phyloP scores from a whole-genome alignment of 1,139 yeast genomes.

The Entelexis paramagnoliae region DNA sequence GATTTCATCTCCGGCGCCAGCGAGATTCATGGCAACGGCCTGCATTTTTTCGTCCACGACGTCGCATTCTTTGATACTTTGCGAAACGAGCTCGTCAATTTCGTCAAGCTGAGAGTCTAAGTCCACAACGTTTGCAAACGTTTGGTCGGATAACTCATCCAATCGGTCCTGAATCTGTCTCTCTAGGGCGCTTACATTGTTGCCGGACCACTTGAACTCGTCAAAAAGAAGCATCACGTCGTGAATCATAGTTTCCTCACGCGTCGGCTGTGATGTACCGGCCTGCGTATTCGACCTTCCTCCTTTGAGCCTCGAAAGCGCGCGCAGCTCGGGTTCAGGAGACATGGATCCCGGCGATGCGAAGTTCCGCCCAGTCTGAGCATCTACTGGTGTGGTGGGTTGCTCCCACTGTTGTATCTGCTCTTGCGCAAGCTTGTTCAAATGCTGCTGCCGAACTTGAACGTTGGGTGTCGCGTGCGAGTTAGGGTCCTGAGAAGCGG shows the following conservation, averaged over 20 bases:
- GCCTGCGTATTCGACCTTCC: neutral
- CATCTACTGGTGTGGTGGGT: neutral
- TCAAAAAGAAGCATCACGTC: constrained; percentile 18
- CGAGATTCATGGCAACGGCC: constrained; percentile 48
- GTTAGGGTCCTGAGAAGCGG: neutral
- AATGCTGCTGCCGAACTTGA: neutral
- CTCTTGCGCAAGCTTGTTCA: constrained; percentile 2
- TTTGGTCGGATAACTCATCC: constrained; percentile 41
- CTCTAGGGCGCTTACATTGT: constrained; percentile 48
- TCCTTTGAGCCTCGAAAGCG: neutral
- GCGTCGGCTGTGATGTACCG: neutral
- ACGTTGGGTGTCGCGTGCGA: neutral
- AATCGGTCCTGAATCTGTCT: constrained; percentile 47
- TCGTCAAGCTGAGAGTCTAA: constrained; percentile 38
- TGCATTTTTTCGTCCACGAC: constrained; percentile 48
- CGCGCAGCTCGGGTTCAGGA: neutral
- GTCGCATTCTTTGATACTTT: constrained; percentile 54
- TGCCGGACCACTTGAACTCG: constrained; percentile 19
- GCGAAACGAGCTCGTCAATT: constrained; percentile 36
- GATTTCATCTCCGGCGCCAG: constrained; percentile 56
- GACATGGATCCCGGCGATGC: constrained; percentile 1
- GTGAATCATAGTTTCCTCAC: constrained; percentile 6
- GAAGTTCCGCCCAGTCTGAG: neutral
- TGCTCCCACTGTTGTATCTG: constrained; percentile 6
- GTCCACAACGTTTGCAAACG: constrained; percentile 41